A percentile compares a stretch with the other conserved stretches of the same genome.
Evolutionary conservation across 257 asterid species (phyloP).

Genomic region (Datura wrightii): DNA sequence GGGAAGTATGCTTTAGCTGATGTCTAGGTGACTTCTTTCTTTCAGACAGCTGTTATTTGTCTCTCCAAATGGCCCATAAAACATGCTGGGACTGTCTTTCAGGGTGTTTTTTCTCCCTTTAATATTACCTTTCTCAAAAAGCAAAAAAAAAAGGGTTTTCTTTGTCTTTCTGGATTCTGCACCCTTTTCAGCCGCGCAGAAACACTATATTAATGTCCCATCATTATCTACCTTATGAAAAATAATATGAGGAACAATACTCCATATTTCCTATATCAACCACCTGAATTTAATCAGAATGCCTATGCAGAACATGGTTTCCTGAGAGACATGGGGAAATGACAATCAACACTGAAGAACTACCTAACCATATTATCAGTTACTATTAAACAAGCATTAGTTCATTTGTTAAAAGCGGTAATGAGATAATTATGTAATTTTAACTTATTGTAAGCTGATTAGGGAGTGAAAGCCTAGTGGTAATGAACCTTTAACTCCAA

Average conservation of each 20-base stretch:
- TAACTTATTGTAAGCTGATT: background rate
- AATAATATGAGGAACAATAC: too few species aligned
- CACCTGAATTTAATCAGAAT: background rate
- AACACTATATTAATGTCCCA: too few species aligned
- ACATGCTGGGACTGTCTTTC: too few species aligned
- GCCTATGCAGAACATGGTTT: background rate
- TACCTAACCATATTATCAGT: background rate
- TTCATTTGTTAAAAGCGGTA: background rate
- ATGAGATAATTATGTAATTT: background rate
- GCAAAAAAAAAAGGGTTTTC: too few species aligned
- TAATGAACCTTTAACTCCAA: background rate
- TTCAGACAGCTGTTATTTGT: too few species aligned
- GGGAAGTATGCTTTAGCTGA: background rate
- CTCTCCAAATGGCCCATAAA: too few species aligned
- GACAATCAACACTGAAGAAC: conserved; percentile 4
- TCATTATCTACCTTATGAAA: too few species aligned
- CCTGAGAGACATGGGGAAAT: background rate
- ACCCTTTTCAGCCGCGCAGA: too few species aligned
- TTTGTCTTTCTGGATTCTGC: too few species aligned
- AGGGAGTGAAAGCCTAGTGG: background rate
- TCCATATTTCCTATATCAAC: too few species aligned
- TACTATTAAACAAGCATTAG: background rate
- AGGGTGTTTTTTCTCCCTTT: too few species aligned
- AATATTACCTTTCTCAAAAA: too few species aligned
- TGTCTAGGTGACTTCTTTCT: background rate